Base-by-base conservation (phyloP, 352 stramenopile species). In the Pythium oligandrum region DNA sequence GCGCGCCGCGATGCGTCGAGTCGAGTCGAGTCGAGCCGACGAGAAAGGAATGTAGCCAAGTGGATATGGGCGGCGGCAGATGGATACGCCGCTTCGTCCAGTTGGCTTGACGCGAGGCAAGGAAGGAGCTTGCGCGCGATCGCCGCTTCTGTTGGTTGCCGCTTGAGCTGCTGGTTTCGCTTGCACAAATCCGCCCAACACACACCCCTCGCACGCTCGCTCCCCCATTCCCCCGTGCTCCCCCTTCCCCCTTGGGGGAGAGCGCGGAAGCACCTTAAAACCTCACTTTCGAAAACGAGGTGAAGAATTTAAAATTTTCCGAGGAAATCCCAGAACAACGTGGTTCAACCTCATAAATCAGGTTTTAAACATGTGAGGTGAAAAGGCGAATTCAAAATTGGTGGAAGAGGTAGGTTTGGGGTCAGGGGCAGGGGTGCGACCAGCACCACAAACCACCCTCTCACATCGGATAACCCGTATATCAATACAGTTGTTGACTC, bases 81-180 rank as follows among this genome's bases (percentile, higher is more conserved):
- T 26, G 17, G 17, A 26, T 26, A 26, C 17, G 17, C 17, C 17
- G 17, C 17, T 26, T 26, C 17, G 17, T 26, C 17, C 17, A 26
- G 17, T 26, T 26, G 17, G 17, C 17, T 26, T 26, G 17, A 26
- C 17, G 17, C 17, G 17, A 26, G 17, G 17, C 17, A 26, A 26
- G 17, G 17, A 26, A 26, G 17, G 17, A 26, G 17, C 17, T 45
- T 11, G 37, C 10, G 26, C 35, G 38, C 26, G 37, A 46, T n/a
- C 53, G 53, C 53, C 53, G 53, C 53, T 59, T 59, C 53, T 59
- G 53, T 59, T 45, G 52, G 36, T 34, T 40, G 48, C 51, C 51
- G 51, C 42, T 44, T 54, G 48, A 48, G 50, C 12, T 37, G 42
- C 40, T 57, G 38, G 42, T 38, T 45, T 47, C 37, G 40, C 53